Conservation (phyloP, 306 rosid genomes). For the Urtica urens region DNA sequence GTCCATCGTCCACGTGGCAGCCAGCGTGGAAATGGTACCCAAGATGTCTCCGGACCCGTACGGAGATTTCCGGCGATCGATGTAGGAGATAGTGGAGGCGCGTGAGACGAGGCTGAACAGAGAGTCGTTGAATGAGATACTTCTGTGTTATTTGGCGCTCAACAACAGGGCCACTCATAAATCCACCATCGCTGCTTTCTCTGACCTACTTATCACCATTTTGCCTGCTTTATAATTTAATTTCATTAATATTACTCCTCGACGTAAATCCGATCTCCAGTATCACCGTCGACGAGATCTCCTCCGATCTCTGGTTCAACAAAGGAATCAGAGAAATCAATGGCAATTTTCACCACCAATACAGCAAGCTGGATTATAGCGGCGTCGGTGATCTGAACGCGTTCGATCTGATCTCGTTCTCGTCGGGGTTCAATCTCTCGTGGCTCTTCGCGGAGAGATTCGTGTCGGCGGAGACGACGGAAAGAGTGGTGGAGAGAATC, state of each 20-base stretch:
- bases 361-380: too few relatives aligned
- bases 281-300: too few relatives aligned
- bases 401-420: constrained; percentile 64
- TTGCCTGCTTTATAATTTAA: too few relatives aligned
- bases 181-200: constrained; percentile 65
- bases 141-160: constrained; percentile 68
- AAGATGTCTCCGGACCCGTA: constrained; percentile 83
- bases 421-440: constrained; percentile 52
- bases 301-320: too few relatives aligned
- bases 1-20: too few relatives aligned
- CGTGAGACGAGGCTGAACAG: constrained; percentile 33
- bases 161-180: constrained; percentile 72
- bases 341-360: too few relatives aligned
- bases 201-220: constrained; percentile 58
- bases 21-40: constrained; percentile 57
- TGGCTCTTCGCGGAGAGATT: constrained; percentile 38
- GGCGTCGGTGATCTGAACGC: too few relatives aligned
- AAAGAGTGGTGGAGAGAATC: constrained; percentile 28
- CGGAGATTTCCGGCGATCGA: constrained; percentile 66
- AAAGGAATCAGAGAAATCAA: too few relatives aligned
- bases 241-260: too few relatives aligned
- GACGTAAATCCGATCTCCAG: too few relatives aligned
- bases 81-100: constrained; percentile 97
- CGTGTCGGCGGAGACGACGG: constrained; percentile 32
- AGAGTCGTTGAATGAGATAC: constrained; percentile 69